A percentile compares a stretch with the other conserved stretches of the same genome.
Evolutionary conservation across 2,329 filamentous ascomycete species (phyloP).

Genomic region (Claviceps cyperi): DNA sequence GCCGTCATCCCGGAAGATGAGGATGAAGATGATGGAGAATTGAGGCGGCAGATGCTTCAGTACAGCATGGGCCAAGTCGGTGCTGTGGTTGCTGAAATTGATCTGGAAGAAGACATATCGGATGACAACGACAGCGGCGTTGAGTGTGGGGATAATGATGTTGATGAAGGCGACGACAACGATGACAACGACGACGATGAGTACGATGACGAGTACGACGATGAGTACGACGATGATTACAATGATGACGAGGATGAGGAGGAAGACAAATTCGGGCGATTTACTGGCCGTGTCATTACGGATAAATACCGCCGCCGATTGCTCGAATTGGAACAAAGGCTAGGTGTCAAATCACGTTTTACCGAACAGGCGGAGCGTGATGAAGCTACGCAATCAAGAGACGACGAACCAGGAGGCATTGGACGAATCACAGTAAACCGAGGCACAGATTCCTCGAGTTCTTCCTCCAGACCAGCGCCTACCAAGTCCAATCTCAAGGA

Average conservation of each 20-base stretch:
- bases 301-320: slow-evolving; percentile 70
- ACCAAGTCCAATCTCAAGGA: slow-evolving; percentile 21
- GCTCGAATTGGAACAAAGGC: slow-evolving; percentile 66
- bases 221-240: slow-evolving; percentile 29
- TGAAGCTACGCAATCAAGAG: slow-evolving; percentile 17
- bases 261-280: slow-evolving; percentile 65
- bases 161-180: slow-evolving; percentile 22
- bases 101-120: slow-evolving; percentile 56
- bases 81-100: slow-evolving; percentile 80
- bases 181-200: slow-evolving; percentile 41
- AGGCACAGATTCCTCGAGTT: slow-evolving; percentile 9
- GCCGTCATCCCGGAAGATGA: slow-evolving; percentile 58
- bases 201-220: slow-evolving; percentile 35
- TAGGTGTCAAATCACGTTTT: slow-evolving; percentile 43
- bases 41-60: slow-evolving; percentile 78
- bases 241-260: slow-evolving; percentile 42
- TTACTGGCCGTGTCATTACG: slow-evolving; percentile 49
- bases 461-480: slow-evolving; percentile 11
- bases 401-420: slow-evolving; percentile 36
- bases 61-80: slow-evolving; percentile 84
- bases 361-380: slow-evolving; percentile 37
- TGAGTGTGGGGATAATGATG: slow-evolving; percentile 36
- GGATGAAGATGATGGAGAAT: slow-evolving; percentile 59
- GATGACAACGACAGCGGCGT: slow-evolving; percentile 40
- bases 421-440: slow-evolving; percentile 38